Evolutionary conservation across 495 filamentous ascomycete species (phyloP), one percentile per base, ranked within the genome.

Genomic region (Saxophila tyrrhenica): DNA sequence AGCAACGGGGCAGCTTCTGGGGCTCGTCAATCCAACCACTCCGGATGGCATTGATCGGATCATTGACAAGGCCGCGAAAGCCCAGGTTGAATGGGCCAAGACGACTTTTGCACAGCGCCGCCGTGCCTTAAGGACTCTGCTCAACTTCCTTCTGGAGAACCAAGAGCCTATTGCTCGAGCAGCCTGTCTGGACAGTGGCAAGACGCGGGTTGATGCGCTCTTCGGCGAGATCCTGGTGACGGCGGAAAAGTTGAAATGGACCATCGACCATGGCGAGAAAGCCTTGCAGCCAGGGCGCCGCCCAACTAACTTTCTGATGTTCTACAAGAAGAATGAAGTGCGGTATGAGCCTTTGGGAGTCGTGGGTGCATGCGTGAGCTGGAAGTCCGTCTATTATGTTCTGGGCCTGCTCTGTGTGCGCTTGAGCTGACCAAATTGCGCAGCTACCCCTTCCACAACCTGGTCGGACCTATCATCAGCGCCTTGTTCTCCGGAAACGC

Each of bases 211-310:
- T 24, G 92, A 99, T 65, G 91, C 90, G 9, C 81, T 82, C 35
- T 81, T 99, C 38, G 92, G 92, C 29, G 92, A 99, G 73, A 89
- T 96, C 52, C 75, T 99, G 45, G 88, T 95, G 7, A 95, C 91
- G 11, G 78, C 78, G 0, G 92, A 97, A 72, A 96, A 95, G 70
- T 77, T 99, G 38, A 81, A 86, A 63, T 99, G 91, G 91, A 94
- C 89, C 0, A 83, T 97, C 60, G 73, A 84, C 44, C 85, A 97
- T 71, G 94, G 94, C 61, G 91, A 95, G 68, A 82, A 80, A 60
- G 85, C 89, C 1, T 67, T 99, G 57, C 73, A 68, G 20, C 77
- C 89, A 1, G 81, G 84, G 54, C 72, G 74, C 42, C 76, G 92
- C 52, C 86, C 89, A 1, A 82, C 81, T 19, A 97, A 92, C 67